Conservation (phyloP, 2,329 filamentous ascomycete species). For the Shiraia sp. region DNA sequence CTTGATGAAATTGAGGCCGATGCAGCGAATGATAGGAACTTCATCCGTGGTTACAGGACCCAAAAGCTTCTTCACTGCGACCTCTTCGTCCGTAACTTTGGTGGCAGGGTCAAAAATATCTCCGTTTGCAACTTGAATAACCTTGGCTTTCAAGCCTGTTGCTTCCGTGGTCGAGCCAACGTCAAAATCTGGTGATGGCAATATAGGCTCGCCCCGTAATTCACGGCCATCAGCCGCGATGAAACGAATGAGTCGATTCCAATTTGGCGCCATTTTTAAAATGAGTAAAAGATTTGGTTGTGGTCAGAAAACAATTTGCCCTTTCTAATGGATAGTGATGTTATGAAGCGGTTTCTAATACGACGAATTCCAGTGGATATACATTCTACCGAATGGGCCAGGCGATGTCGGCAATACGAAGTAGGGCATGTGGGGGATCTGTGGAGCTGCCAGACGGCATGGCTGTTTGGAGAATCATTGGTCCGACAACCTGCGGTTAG, state of each 20-base stretch:
- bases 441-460: slow-evolving; percentile 11
- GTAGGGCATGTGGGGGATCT: slow-evolving; percentile 10
- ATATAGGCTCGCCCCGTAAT: slow-evolving; percentile 58
- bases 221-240: slow-evolving; percentile 55
- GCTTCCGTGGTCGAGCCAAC: slow-evolving; percentile 53
- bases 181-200: slow-evolving; percentile 52
- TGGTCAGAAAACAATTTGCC: neutral
- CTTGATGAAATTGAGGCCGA: slow-evolving; percentile 64
- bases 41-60: slow-evolving; percentile 56
- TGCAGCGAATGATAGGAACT: slow-evolving; percentile 61
- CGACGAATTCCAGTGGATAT: slow-evolving; percentile 15
- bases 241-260: slow-evolving; percentile 61
- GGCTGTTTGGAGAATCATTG: slow-evolving; percentile 7
- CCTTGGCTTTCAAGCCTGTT: slow-evolving; percentile 56
- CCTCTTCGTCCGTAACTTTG: slow-evolving; percentile 58
- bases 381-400: slow-evolving; percentile 18
- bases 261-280: slow-evolving; percentile 34
- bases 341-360: neutral
- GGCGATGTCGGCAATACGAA: slow-evolving; percentile 19
- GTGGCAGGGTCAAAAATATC: slow-evolving; percentile 58
- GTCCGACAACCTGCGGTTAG: neutral
- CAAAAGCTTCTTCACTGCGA: slow-evolving; percentile 58
- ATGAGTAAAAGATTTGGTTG: too few relatives aligned
- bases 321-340: neutral
- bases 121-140: slow-evolving; percentile 52